A percentile compares a stretch with the other conserved stretches of the same genome.
Conservation (phyloP, 176 grass and related monocot genomes). For the Aegilops umbellulata region DNA sequence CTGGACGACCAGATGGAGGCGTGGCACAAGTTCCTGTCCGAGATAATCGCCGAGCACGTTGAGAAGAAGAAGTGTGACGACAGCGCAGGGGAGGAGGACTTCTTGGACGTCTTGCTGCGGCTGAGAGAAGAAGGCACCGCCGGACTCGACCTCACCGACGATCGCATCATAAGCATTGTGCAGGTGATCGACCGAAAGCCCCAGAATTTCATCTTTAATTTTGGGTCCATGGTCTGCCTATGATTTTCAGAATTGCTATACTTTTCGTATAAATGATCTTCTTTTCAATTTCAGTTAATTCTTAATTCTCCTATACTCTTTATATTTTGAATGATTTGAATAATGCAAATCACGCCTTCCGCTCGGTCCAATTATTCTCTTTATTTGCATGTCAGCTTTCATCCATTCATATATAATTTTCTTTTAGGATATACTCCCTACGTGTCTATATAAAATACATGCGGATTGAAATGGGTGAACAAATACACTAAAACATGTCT, state of each 20-base stretch:
- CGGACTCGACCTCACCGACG: constrained; percentile 29
- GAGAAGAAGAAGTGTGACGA: neutral
- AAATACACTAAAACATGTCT: no score
- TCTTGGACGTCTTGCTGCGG: constrained; percentile 43
- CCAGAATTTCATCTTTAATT: neutral
- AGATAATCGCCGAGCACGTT: constrained; percentile 36
- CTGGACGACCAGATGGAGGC: constrained; percentile 24
- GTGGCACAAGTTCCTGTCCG: constrained; percentile 27
- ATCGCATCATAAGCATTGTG: constrained; percentile 34
- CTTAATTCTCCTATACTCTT: no score
- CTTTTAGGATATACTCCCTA: no score
- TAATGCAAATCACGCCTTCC: no score
- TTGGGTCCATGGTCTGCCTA: neutral
- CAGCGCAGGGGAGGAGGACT: constrained; percentile 20
- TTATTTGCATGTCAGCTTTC: no score
- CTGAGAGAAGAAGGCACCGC: constrained; percentile 8
- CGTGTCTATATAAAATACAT: no score
- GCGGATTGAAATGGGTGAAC: no score
- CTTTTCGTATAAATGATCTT: no score
- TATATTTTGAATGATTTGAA: no score
- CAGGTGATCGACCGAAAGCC: constrained; percentile 2
- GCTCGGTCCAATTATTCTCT: no score
- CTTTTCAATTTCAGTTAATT: no score
- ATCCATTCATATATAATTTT: no score
- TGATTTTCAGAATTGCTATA: neutral